Evolutionary conservation across 306 rosid genomes (phyloP), one percentile per base, ranked within the genome.

Genomic region (Albizia julibrissin): DNA sequence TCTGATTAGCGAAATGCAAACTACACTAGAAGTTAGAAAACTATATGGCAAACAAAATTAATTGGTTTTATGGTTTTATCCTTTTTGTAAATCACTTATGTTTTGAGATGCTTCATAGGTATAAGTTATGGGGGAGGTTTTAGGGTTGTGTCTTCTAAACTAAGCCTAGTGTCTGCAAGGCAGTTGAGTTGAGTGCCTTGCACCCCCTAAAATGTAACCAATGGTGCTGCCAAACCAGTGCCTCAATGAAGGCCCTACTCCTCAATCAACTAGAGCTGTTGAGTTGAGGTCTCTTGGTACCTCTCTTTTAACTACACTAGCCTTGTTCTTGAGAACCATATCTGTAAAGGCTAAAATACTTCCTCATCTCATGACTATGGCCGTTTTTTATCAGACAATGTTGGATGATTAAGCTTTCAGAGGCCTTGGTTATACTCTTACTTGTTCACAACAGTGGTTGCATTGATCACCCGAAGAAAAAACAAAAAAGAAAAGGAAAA

Each of bases 371-470:
- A 64, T 84, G 74, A 39, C 44, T 64, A n/a, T 50, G 26, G 46
- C 43, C 44, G 26, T 72, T n/a, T 75, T 70, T 77, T 34, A n/a
- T 84, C 69, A 14, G 34, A 62, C 21, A 59, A 46, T 80, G 69
- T 78, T 62, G 19, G 66, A 47, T 24, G n/a, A 52, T 71, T 50
- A 21, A 21, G 58, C 27, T 71, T 70, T 78, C 42, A 0, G n/a
- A 47, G 75, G 79, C 46, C 58, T 50, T 50, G n/a, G 22, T 50
- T 50, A 18, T 50, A 50, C 22, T 16, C 22, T 50, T 43, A 10
- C 10, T 47, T 50, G 22, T 18, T 16, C 58, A 50, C 9, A 5
- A 50, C 19, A 11, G 15, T 44, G 0, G 58, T 50, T 50, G 58
- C 58, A 18, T 50, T 16, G 19, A 47, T 47, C 54, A 47, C 54